Base-by-base conservation (phyloP, 495 filamentous ascomycete genomes). In the Ascobolus immersus region DNA sequence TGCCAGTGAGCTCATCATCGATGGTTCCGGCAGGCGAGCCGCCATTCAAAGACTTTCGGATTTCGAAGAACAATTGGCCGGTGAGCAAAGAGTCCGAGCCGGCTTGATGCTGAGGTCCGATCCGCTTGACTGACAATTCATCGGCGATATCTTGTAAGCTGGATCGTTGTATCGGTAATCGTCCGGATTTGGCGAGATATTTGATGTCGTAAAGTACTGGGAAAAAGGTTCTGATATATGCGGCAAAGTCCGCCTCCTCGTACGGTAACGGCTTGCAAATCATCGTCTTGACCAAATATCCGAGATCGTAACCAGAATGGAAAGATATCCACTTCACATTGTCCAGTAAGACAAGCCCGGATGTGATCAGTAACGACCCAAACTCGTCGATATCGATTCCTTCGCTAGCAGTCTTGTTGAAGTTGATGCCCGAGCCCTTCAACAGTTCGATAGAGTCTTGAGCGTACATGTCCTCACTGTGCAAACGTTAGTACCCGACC, bases 221-320 rank as follows among this genome's bases (percentile, higher is more conserved):
- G 55, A 96, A 96, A 59, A 80, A 94, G 31, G 75, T 74, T 36
- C 71, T 72, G 38, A 93, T 74, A 12, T 77, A 59, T 36, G 68
- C 64, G 47, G 81, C 74, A 51, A 91, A 96, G 32, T 81, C 71
- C 26, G 66, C 63, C 49, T 94, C 86, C 41, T 82, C 77, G 35
- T 77, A 71, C 2, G 86, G 86, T 8, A 96, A 60, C 28, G 70
- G 65, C 15, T 70, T 60, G 54, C 71, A 72, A 21, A 70, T 64
- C 53, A 96, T 71, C 21, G 93, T 70, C 55, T 96, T 94, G 48
- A 90, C 77, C 31, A 94, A 56, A 47, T 94, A 93, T 23, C 79
- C 86, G 55, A 96, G 92, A 56, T 96, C 86, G 56, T 96, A 96
- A 30, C 86, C 86, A n/a, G 77, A 82, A 52, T 96, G 86, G 55